Base-by-base conservation (phyloP, 2,329 filamentous ascomycete genomes). In the Clonostachys solani region DNA sequence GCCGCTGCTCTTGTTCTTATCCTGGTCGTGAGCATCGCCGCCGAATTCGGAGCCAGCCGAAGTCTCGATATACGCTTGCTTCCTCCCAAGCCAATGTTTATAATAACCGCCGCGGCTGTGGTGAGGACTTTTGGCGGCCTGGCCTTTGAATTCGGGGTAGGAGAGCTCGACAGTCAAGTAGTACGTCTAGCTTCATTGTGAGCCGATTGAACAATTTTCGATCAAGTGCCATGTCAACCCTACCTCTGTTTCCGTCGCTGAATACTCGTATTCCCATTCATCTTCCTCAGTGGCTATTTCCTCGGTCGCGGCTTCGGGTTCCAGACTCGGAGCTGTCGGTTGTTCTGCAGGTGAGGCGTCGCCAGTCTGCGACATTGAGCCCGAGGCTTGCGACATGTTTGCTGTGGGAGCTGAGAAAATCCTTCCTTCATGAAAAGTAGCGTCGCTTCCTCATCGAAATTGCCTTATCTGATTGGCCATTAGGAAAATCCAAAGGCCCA, bases 231-330 rank as follows among this genome's bases (percentile, higher is more conserved):
- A 33, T n/a, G 34, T 9, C 6, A 6, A 38, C 56, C 23, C 23
- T 49, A 80, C 81, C 70, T 86, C 82, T 13, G 74, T 83, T 56
- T 86, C 81, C 0, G 79, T 83, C 4, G 68, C 64, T 0, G 82
- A 85, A 56, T 86, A 86, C 54, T 86, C 82, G 53, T 84, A 85
- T 56, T 86, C 82, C 80, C 80, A 86, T 44, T 83, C 80, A 43
- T 49, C 82, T 8, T 49, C 70, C 6, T 73, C 74, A 29, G 71
- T 68, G 1, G 9, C 23, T 29, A 29, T 29, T 29, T 29, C 23
- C 23, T 29, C 23, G 23, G 23, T 29, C 23, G 23, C 23, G 10
- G 23, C 23, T 29, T 29, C 23, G 8, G 23, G 23, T 29, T 29
- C 23, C 23, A 29, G 23, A 29, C 23, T 29, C 23, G 23, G 23